Evolutionary conservation across 495 filamentous ascomycete species (phyloP), one percentile per base, ranked within the genome.

Genomic region (Lasiosphaeris hirsuta): DNA sequence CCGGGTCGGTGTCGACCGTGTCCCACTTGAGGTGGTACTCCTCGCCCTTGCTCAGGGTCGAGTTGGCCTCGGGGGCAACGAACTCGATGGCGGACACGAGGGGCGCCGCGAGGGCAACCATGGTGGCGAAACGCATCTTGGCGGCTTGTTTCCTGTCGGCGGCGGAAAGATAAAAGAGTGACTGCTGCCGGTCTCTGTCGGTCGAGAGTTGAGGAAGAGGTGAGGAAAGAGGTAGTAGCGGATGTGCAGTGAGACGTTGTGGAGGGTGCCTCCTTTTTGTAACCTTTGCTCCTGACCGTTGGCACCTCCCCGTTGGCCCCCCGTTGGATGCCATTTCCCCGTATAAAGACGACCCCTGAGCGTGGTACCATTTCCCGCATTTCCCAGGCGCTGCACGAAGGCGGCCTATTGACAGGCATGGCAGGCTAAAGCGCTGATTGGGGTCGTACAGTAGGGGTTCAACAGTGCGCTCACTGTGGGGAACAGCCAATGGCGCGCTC

Each of bases 1-100:
- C 53, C 11, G 76, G 73, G 59, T 79, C 76, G 13, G 76, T 79
- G 64, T 79, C 75, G 56, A 79, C 76, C 43, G 66, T 72, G 48
- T 61, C 58, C 76, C 76, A 79, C 14, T 63, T 63, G 39, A 79
- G 67, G 9, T 51, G 59, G 60, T 67, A 49, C 30, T 59, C 63
- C 34, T 66, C 62, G 17, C 76, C 76, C 57, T 75, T 74, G 33
- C 63, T 50, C 43, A 73, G 54, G 60, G 74, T 76, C 0, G 66
- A 51, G 66, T 72, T 70, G 51, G 60, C 51, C 11, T 38, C 38
- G 13, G 68, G 69, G 10, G 35, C 49, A 13, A 44, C 46, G 53
- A 72, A 70, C 39, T 65, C 42, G 23, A 72, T 61, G 60, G 69
- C 69, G 15, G 69, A 65, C 13, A 64, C 69, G 0, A 72, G 63